Evolutionary conservation across 306 rosid genomes (phyloP).

Genomic region (Corylus heterophylla): DNA sequence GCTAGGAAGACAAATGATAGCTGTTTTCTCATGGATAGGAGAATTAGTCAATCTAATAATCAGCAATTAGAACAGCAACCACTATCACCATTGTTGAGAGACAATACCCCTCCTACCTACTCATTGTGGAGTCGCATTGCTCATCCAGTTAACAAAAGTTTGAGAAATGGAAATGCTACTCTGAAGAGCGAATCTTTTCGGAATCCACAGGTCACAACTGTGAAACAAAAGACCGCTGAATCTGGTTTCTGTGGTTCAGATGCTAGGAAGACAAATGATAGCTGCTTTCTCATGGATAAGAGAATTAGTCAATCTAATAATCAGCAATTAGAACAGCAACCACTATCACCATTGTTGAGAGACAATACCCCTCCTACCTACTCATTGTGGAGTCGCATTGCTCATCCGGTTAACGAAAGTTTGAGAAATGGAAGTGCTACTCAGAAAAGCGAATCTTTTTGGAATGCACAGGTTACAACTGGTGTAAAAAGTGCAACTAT

Average conservation of each 20-base stretch:
- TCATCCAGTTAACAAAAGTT: slow-evolving; percentile 14
- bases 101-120: slow-evolving; percentile 1
- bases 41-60: slow-evolving; percentile 8
- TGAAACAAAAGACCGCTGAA: slow-evolving; percentile 32
- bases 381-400: not conserved
- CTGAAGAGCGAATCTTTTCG: slow-evolving; percentile 15
- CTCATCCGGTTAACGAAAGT: slow-evolving; percentile 15
- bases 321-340: slow-evolving; percentile 7
- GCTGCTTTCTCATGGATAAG: not conserved
- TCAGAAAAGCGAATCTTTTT: slow-evolving; percentile 9
- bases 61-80: slow-evolving; percentile 8
- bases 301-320: slow-evolving; percentile 7
- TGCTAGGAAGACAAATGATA: slow-evolving; percentile 1
- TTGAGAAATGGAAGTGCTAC: slow-evolving; percentile 19
- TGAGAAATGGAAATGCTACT: slow-evolving; percentile 18
- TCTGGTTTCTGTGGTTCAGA: slow-evolving; percentile 14
- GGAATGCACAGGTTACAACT: slow-evolving; percentile 12
- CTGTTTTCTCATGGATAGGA: slow-evolving; percentile 1
- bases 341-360: not conserved
- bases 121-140: not conserved
- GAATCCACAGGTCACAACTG: not conserved
- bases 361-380: not conserved
- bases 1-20: not conserved
- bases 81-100: not conserved
- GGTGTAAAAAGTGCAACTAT: slow-evolving; percentile 4